These are phyloP conservation scores for Arctium minus DNA, from an alignment of 129 eudicot genomes.

Conservation along the genomic window DNA sequence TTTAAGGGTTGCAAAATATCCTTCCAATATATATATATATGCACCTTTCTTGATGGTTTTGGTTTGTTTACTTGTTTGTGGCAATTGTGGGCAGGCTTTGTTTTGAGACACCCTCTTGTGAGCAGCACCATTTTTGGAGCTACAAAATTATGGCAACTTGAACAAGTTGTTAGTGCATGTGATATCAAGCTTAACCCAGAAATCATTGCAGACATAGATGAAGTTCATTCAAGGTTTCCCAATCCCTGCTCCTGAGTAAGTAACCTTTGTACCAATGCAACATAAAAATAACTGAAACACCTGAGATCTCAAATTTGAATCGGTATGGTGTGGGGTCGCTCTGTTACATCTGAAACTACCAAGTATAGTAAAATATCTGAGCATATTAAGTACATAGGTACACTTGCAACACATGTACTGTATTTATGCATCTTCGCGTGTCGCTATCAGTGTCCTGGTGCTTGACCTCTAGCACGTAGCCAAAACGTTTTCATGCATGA, in stretches of 20 bases:
- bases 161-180: constrained; percentile 65
- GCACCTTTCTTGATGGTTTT: constrained; percentile 7
- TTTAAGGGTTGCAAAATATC: too few species aligned
- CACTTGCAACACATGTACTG: too few species aligned
- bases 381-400: too few species aligned
- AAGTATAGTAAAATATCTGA: too few species aligned
- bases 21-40: background rate
- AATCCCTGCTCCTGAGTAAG: constrained; percentile 64
- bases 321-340: too few species aligned
- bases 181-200: constrained; percentile 52
- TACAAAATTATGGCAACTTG: constrained; percentile 69
- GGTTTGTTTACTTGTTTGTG: constrained; percentile 4
- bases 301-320: too few species aligned
- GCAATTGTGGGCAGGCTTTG: constrained; percentile 63
- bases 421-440: too few species aligned
- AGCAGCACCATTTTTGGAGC: constrained; percentile 83
- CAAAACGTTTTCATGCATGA: too few species aligned
- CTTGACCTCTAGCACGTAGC: too few species aligned
- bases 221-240: constrained; percentile 65
- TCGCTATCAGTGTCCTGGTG: too few species aligned
- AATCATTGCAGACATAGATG: constrained; percentile 55
- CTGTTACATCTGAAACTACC: too few species aligned
- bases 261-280: background rate
- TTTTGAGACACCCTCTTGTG: constrained; percentile 78
- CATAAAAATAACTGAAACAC: too few species aligned